Percentiles rank a stretch among this genome's conserved stretches.
These are phyloP conservation scores for Cerrena zonata DNA, from an alignment of 1,284 basidiomycete genomes.

Conservation along the genomic window DNA sequence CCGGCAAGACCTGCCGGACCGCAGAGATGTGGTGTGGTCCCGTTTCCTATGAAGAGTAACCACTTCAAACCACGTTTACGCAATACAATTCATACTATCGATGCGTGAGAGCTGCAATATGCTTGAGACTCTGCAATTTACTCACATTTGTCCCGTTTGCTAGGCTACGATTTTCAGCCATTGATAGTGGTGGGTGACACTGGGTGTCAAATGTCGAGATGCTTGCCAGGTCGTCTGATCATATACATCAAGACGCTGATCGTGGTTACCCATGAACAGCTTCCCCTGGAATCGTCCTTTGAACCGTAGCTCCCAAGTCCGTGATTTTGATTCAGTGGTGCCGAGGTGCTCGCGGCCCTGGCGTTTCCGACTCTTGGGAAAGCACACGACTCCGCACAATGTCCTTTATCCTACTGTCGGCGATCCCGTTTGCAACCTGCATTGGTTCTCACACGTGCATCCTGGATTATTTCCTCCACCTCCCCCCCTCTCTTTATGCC, in stretches of 20 bases:
- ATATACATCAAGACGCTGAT: neutral
- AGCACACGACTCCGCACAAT: constrained; percentile 1
- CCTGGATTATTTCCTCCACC: constrained; percentile 1
- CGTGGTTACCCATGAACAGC: neutral
- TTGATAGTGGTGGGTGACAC: neutral
- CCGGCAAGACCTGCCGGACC: neutral
- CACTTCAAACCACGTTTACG: neutral
- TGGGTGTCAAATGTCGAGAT: neutral
- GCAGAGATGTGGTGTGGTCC: neutral
- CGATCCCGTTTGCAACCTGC: neutral
- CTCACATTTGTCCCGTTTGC: neutral
- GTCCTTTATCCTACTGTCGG: neutral
- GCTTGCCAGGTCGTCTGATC: constrained; percentile 1
- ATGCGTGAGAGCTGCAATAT: neutral
- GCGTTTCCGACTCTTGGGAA: constrained; percentile 4
- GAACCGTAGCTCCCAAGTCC: neutral
- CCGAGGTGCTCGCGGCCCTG: constrained; percentile 5
- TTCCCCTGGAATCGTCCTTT: neutral
- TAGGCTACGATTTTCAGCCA: neutral
- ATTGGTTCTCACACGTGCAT: constrained; percentile 2
- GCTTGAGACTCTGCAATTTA: neutral
- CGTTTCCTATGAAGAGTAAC: neutral
- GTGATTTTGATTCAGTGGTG: constrained; percentile 4
- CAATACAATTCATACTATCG: neutral
- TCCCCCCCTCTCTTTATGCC: neutral